Evolutionary conservation across 805 yeast genomes (phyloP), one percentile per base, ranked within the genome.

Genomic region (Lachancea meyersii): DNA sequence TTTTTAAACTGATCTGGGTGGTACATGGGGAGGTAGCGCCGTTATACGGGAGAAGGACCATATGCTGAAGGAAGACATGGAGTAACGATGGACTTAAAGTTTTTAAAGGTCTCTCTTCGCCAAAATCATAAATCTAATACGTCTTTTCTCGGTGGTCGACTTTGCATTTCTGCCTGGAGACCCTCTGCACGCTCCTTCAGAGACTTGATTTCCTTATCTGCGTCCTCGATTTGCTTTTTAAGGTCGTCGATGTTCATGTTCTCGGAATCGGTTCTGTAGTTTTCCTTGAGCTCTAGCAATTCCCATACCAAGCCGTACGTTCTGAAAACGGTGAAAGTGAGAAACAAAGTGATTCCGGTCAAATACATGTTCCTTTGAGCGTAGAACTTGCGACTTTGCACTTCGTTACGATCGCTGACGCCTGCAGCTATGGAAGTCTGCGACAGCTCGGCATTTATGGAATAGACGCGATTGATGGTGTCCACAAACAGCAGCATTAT

Each of bases 361-460:
- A 93, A 73, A 57, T 93, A 93, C 82, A 88, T 79, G 71, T 93
- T 93, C 69, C 99, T 80, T 69, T 93, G 98, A 17, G 97, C 87
- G 60, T 89, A 89, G 66, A 93, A 93, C 58, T 88, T 77, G 65
- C 96, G 78, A 18, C 96, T 93, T 64, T 84, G 88, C 43, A 85
- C 72, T 58, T 93, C 97, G 17, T 87, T 69, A 46, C 96, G 73
- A 54, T 85, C 91, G 46, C 64, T 66, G 36, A 65, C 58, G 31
- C 60, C 45, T 5, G 54, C 46, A 9, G 54, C 53, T 2, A 50
- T 32, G 7, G 55, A 53, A 4, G 54, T 48, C 8, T 31, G 68
- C 62, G 57, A 18, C 32, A 82, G 68, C 57, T 86, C 95, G 36
- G 72, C 69, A 30, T 77, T 72, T 27, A 87, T 86, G 18, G 81